Evolutionary conservation across 306 rosid species (phyloP).

Genomic region (Cicer cuneatum): DNA sequence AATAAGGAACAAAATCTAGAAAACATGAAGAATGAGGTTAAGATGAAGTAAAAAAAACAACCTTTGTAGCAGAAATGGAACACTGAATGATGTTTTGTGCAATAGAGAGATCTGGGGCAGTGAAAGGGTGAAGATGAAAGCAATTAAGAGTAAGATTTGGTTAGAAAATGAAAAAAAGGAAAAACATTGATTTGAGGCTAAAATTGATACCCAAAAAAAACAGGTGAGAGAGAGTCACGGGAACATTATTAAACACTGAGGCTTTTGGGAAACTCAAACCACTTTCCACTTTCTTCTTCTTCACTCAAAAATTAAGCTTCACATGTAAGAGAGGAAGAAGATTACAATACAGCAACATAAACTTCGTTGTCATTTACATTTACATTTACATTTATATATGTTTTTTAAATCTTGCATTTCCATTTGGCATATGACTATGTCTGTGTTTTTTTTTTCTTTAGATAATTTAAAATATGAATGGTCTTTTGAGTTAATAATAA

Average conservation of each 20-base stretch:
- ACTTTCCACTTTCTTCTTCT: slow-evolving; percentile 46
- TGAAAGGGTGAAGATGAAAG: slow-evolving; percentile 33
- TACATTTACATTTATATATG: not conserved
- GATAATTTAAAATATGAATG: slow-evolving; percentile 16
- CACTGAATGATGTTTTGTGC: not conserved
- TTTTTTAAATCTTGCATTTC: slow-evolving; percentile 15
- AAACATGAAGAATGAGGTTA: not conserved
- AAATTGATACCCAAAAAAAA: slow-evolving; percentile 9
- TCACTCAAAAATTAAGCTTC: slow-evolving; percentile 41
- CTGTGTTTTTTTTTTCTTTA: not conserved
- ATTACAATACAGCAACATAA: not conserved
- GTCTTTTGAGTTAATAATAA: not conserved
- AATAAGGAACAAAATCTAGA: not conserved
- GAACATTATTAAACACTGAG: slow-evolving; percentile 51
- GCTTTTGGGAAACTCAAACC: slow-evolving; percentile 49
- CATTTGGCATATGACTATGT: slow-evolving; percentile 23
- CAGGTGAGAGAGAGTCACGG: slow-evolving; percentile 57
- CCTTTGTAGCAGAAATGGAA: slow-evolving; percentile 37
- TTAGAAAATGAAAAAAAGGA: not conserved
- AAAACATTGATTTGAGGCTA: slow-evolving; percentile 11
- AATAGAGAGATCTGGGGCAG: slow-evolving; percentile 39
- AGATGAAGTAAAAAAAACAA: not conserved
- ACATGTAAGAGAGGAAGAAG: slow-evolving; percentile 5
- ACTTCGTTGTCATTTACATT: slow-evolving; percentile 10
- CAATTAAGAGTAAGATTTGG: slow-evolving; percentile 38